These are phyloP conservation scores for Magnaporthiopsis poae DNA, from an alignment of 2,329 filamentous ascomycete genomes.

Conservation along the genomic window DNA sequence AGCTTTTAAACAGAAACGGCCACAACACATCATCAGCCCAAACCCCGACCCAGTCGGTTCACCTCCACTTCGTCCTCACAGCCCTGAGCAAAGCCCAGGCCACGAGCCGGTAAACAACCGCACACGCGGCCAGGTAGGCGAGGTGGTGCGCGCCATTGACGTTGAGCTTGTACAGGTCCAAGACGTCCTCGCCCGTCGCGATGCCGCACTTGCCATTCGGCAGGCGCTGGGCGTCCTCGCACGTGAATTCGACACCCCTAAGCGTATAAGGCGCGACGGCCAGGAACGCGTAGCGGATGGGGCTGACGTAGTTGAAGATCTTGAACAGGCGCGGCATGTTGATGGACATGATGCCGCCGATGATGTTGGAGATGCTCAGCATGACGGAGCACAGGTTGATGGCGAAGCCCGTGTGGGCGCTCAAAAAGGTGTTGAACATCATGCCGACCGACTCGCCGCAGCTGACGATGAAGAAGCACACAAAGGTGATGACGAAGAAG, in stretches of 20 bases:
- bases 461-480: constrained; percentile 62
- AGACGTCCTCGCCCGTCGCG: constrained; percentile 54
- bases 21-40: background rate
- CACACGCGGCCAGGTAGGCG: constrained; percentile 50
- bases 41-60: background rate
- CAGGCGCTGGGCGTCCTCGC: constrained; percentile 48
- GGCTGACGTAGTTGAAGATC: constrained; percentile 61
- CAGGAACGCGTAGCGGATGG: constrained; percentile 58
- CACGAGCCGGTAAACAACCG: constrained; percentile 55
- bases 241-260: constrained; percentile 51
- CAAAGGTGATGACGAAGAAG: constrained; percentile 59
- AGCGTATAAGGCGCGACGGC: constrained; percentile 60
- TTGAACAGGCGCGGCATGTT: constrained; percentile 57
- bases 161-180: constrained; percentile 58
- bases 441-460: constrained; percentile 70
- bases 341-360: constrained; percentile 62
- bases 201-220: constrained; percentile 54
- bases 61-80: constrained; percentile 8
- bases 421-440: constrained; percentile 69
- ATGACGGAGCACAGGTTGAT: constrained; percentile 63
- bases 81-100: constrained; percentile 48
- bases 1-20: background rate
- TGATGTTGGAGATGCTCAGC: constrained; percentile 59
- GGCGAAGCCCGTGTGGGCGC: constrained; percentile 61
- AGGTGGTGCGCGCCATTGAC: constrained; percentile 52